phyloP scores from a whole-genome alignment of 495 filamentous ascomycete genomes.

The Aspergillus funiculosus region DNA sequence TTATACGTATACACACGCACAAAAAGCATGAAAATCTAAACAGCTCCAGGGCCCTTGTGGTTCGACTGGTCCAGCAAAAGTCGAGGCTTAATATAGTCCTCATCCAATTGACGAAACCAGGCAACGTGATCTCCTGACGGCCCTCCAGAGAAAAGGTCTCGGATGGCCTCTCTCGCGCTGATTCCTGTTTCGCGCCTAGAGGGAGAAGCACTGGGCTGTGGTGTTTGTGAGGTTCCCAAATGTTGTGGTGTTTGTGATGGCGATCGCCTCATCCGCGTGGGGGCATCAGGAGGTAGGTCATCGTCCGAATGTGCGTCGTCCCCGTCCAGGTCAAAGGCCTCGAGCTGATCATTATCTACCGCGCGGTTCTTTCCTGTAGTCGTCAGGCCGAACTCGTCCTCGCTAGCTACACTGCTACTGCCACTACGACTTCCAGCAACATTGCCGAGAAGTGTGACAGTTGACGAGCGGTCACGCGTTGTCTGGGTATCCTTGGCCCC shows the following conservation, averaged over 20 bases:
- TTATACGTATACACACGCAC: conserved; percentile 15
- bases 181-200: conserved; percentile 28
- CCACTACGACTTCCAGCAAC: conserved; percentile 48
- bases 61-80: conserved; percentile 73
- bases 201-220: conserved; percentile 30
- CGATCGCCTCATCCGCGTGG: conserved; percentile 47
- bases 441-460: conserved; percentile 35
- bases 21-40: conserved; percentile 25
- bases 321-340: conserved; percentile 41
- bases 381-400: conserved; percentile 47
- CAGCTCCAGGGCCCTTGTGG: conserved; percentile 42
- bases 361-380: conserved; percentile 52
- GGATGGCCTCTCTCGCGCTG: conserved; percentile 60
- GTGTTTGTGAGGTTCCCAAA: conserved; percentile 19
- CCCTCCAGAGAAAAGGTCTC: conserved; percentile 63
- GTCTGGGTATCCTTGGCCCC: conserved; percentile 32
- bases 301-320: conserved; percentile 42
- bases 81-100: conserved; percentile 93
- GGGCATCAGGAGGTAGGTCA: conserved; percentile 46
- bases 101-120: conserved; percentile 89
- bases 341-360: conserved; percentile 53
- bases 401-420: conserved; percentile 36
- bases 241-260: conserved; percentile 43
- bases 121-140: conserved; percentile 82
- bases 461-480: conserved; percentile 37